These are phyloP conservation scores for Apiospora marii DNA, from an alignment of 2,329 filamentous ascomycete species.

Conservation along the genomic window DNA sequence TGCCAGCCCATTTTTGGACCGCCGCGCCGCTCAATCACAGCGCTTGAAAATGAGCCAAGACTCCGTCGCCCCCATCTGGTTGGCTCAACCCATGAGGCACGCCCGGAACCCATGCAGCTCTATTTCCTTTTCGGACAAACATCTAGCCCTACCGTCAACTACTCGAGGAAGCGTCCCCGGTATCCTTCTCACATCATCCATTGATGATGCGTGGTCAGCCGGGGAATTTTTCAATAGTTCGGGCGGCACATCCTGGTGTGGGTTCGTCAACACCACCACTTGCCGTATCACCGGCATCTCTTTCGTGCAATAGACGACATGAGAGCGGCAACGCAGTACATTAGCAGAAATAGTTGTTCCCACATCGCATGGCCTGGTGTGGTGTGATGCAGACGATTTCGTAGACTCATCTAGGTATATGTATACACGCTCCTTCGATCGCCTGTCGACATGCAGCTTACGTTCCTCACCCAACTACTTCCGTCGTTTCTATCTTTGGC, in stretches of 20 bases:
- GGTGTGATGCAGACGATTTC: background rate
- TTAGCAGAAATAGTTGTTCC: background rate
- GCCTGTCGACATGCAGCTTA: constrained; percentile 5
- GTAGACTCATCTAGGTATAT: background rate
- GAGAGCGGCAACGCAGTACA: background rate
- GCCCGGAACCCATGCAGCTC: background rate
- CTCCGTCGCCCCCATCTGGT: constrained; percentile 10
- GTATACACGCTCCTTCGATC: background rate
- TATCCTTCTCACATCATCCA: constrained; percentile 2
- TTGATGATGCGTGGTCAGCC: constrained; percentile 23
- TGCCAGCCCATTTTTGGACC: constrained; percentile 14
- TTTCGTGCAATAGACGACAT: background rate
- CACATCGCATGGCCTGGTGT: background rate
- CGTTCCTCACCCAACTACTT: constrained; percentile 10
- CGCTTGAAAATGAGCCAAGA: constrained; percentile 24
- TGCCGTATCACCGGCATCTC: background rate
- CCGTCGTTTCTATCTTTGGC: constrained; percentile 28
- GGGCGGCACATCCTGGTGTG: constrained; percentile 28
- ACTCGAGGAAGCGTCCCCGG: background rate
- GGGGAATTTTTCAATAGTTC: constrained; percentile 27
- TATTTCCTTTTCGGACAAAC: constrained; percentile 6
- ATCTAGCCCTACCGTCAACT: constrained; percentile 13
- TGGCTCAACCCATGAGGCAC: constrained; percentile 10
- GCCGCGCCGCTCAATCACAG: constrained; percentile 23
- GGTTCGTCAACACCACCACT: constrained; percentile 20